A percentile compares a stretch with the other conserved stretches of the same genome.
Evolutionary conservation across 202 grass and related monocot species (phyloP).

Genomic region (Setaria italica): DNA sequence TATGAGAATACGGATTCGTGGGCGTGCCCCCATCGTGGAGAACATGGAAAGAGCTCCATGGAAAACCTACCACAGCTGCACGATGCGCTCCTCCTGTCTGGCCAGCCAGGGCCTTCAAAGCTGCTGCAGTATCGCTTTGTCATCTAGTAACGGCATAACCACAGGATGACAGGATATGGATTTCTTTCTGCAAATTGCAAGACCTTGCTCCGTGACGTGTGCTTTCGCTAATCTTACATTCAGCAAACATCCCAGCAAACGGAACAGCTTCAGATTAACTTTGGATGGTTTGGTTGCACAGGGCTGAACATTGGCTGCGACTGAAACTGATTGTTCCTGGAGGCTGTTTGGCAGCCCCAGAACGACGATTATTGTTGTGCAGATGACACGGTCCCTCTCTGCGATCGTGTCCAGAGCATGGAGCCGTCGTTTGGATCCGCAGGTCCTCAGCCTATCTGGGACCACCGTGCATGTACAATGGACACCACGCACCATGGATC

Average conservation of each 20-base stretch:
- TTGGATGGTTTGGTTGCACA: not conserved
- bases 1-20: slow-evolving; percentile 40
- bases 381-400: slow-evolving; percentile 31
- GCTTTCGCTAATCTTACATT: not conserved
- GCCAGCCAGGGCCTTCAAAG: slow-evolving; percentile 10
- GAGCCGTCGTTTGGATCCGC: not conserved
- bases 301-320: slow-evolving; percentile 18
- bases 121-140: slow-evolving; percentile 27
- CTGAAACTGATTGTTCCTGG: slow-evolving; percentile 21
- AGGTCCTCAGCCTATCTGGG: not conserved
- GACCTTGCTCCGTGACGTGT: slow-evolving; percentile 29
- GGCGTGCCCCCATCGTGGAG: slow-evolving; percentile 51
- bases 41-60: slow-evolving; percentile 20
- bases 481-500: not conserved
- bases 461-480: not conserved
- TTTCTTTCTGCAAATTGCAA: slow-evolving; percentile 18
- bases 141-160: slow-evolving; percentile 17
- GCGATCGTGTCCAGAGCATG: slow-evolving; percentile 7
- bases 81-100: slow-evolving; percentile 29
- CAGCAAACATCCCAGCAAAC: not conserved
- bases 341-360: slow-evolving; percentile 13
- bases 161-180: not conserved
- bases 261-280: not conserved
- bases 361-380: slow-evolving; percentile 2
- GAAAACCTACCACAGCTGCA: slow-evolving; percentile 33